Percentiles rank a stretch among this genome's conserved stretches.
phyloP scores from a whole-genome alignment of 208 protist genomes.

The Tetramitus jugosus region DNA sequence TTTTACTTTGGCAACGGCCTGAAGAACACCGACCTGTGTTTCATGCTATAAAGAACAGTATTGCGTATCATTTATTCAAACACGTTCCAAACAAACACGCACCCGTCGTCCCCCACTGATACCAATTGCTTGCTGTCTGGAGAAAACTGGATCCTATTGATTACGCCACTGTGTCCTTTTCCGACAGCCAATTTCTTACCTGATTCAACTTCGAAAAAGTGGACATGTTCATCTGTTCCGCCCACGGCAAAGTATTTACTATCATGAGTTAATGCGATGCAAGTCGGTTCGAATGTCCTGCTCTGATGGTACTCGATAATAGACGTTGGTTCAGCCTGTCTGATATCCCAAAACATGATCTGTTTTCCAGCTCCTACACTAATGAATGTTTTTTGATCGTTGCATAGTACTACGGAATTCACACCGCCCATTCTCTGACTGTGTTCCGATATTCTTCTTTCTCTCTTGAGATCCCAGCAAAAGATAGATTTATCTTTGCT shows the following conservation, averaged over 20 bases:
- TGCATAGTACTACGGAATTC: background rate
- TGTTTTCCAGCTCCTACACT: background rate
- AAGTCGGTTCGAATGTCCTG: background rate
- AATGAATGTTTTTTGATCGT: slow-evolving; percentile 5
- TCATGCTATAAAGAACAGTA: too few species aligned
- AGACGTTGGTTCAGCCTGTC: too few species aligned
- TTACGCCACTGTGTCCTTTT: background rate
- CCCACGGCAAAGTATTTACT: background rate
- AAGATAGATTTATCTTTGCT: slow-evolving; percentile 14
- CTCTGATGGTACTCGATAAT: background rate
- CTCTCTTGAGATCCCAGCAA: slow-evolving; percentile 1
- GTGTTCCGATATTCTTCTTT: background rate
- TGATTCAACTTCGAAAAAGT: background rate
- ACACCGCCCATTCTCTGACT: background rate
- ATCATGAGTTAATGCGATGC: background rate
- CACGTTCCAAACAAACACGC: background rate
- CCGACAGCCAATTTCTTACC: background rate
- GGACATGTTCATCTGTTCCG: background rate
- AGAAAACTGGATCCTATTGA: background rate
- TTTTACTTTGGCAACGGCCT: slow-evolving; percentile 16
- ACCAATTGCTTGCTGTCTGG: slow-evolving; percentile 6
- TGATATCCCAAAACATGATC: background rate
- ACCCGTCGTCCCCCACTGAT: background rate
- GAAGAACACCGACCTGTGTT: slow-evolving; percentile 21
- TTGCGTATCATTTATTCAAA: too few species aligned